Base-by-base conservation (phyloP, 768 basidiomycete genomes). In the Paxillus rubicundulus region DNA sequence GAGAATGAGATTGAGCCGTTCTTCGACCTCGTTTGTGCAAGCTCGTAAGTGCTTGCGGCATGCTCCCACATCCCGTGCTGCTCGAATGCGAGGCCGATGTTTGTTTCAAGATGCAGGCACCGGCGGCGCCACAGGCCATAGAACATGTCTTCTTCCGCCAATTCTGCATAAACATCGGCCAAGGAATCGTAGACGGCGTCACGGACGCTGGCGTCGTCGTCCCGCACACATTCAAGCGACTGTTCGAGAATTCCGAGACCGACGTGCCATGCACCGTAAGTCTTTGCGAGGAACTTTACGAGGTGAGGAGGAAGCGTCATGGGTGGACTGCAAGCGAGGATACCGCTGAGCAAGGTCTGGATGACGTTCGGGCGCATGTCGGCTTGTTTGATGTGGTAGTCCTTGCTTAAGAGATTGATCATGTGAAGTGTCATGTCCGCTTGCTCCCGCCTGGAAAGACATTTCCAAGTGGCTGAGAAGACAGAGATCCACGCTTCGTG, bases 51-150 rank as follows among this genome's bases (percentile, higher is more conserved):
- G 54, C 77, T 82, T 36, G 89, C 82, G 0, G 97, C 94, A 62
- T 94, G 86, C 28, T 91, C 88, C 95, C 96, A 99, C 81, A 98
- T 87, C 12, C 97, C 97, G 56, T 89, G 89, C 68, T 99, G 97
- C 70, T 99, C 97, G 60, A 88, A 93, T 3, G 92, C 84, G 20
- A 95, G 75, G 2, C 85, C 90, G 12, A 84, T 78, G 56, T 96
- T 97, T 16, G 95, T 98, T 61, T 99, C 97, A 3, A 79, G 69
- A 59, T 92, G 89, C n/a, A 92, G 78, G 42, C 85, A 87, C 9
- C 97, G 89, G 42, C 89, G 83, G 28, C 97, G 82, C 90, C 96
- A 98, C 16, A 97, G 73, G 0, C 97, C 97, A 65, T 99, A 95
- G 68, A 98, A 97, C 72, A 97, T 81, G 67, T 99, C 97, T 56